phyloP scores from a whole-genome alignment of 1,284 basidiomycete species.

The Papiliotrema flavescens region DNA sequence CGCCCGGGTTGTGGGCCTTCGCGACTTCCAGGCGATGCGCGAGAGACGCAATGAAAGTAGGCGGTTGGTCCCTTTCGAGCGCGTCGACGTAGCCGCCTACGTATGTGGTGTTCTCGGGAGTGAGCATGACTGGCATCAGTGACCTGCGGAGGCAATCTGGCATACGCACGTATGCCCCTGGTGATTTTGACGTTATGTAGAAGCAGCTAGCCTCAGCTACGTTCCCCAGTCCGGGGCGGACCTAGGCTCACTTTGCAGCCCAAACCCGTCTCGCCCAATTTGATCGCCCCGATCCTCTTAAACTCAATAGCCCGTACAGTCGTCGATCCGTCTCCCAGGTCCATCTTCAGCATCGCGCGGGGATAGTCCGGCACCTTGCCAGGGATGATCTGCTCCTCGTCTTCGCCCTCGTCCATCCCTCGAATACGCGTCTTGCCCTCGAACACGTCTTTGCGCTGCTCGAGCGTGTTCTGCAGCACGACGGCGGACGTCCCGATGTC shows the following conservation, averaged over 20 bases:
- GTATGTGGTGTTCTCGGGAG: conserved; percentile 34
- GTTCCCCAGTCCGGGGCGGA: neutral
- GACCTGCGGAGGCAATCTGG: neutral
- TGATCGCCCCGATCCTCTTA: conserved; percentile 28
- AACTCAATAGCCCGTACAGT: conserved; percentile 44
- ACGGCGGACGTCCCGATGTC: conserved; percentile 45
- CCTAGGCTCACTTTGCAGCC: conserved; percentile 38
- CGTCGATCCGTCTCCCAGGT: conserved; percentile 40
- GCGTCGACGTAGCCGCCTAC: conserved; percentile 36
- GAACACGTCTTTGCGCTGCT: conserved; percentile 43
- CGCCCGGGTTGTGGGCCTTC: conserved; percentile 1
- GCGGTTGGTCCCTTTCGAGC: conserved; percentile 34
- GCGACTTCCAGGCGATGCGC: conserved; percentile 23
- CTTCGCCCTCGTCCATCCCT: conserved; percentile 36
- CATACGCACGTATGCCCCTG: conserved; percentile 28
- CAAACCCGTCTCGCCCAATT: conserved; percentile 41
- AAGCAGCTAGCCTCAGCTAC: conserved; percentile 25
- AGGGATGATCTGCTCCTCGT: conserved; percentile 24
- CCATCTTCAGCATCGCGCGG: conserved; percentile 42
- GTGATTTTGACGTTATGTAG: conserved; percentile 35
- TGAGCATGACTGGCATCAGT: conserved; percentile 30
- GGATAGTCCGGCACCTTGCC: conserved; percentile 43
- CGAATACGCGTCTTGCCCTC: conserved; percentile 40
- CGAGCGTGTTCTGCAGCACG: conserved; percentile 37
- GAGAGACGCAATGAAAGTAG: conserved; percentile 26